Conservation (phyloP, 495 filamentous ascomycete species). For the Hypoxylon lenormandii region DNA sequence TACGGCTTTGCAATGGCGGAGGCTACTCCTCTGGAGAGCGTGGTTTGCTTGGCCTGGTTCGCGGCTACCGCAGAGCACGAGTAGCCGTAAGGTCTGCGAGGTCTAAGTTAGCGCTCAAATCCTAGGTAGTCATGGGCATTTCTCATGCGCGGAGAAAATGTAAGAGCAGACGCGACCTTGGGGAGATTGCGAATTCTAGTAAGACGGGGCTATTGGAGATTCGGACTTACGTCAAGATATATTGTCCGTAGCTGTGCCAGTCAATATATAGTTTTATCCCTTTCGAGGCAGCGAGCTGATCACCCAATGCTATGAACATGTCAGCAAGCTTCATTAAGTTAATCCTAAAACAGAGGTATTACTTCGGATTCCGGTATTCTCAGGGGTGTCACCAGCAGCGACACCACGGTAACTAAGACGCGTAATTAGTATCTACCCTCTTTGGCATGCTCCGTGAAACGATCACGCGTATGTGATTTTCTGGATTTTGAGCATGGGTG, state of each 20-base stretch:
- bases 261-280: conserved; percentile 72
- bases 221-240: conserved; percentile 48
- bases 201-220: neutral
- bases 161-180: neutral
- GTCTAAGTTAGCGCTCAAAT: conserved; percentile 10
- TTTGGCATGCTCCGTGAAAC: neutral
- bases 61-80: conserved; percentile 53
- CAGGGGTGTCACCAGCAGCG: conserved; percentile 53
- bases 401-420: conserved; percentile 44
- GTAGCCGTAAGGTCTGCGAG: conserved; percentile 52
- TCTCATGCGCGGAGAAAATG: too few species aligned
- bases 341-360: conserved; percentile 2
- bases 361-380: conserved; percentile 52
- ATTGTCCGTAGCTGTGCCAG: conserved; percentile 71
- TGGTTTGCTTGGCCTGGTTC: conserved; percentile 63
- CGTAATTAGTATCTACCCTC: conserved; percentile 6
- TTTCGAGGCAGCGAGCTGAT: conserved; percentile 55
- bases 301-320: conserved; percentile 48
- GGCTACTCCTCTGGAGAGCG: conserved; percentile 52
- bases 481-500: too few species aligned
- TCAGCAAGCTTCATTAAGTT: neutral
- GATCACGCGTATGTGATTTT: neutral
- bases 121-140: too few species aligned
- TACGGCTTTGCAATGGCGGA: conserved; percentile 60
- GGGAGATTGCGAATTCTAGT: conserved; percentile 12